Base-by-base conservation (phyloP, 2,329 filamentous ascomycete genomes). In the Boeremia lycopersici region DNA sequence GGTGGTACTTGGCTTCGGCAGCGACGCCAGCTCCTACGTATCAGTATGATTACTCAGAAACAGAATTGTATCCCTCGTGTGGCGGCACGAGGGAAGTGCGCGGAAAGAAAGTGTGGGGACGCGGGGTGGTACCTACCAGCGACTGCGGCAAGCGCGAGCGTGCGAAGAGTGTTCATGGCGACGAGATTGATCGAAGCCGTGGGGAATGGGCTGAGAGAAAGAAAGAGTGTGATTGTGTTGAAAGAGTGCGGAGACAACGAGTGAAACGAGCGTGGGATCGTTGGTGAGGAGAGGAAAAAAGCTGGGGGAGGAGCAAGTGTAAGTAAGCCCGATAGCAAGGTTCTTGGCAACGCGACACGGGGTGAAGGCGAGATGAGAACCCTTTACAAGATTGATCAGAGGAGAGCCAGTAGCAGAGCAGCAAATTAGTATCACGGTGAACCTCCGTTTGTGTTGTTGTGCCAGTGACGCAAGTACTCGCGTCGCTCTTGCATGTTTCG, bases 121-220 rank as follows among this genome's bases (percentile, higher is more conserved):
- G 33, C 19, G 39, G 19, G 36, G 31, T 28, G 11, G 12, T 41
- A 41, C 53, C 51, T 56, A 65, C 64, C 48, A 29, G 45, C 39
- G 35, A 62, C 25, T 26, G 55, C 53, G 36, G 49, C 35, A 17
- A 64, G 15, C 34, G 44, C 33, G 48, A 63, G 33, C n/a, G 42
- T 38, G 36, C 52, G 53, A 46, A 60, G 42, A 41, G 25, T 29
- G 39, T 38, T 31, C 56, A 64, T 65, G 40, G 38, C 56, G 33
- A 29, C n/a, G 17, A 44, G 46, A 25, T n/a, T 40, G 40, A 31
- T 30, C 17, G 49, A 43, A 31, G 43, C 3, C 8, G 29, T 33
- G 35, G 2, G n/a, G 11, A 26, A 19, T 19, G 26, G 10, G 45
- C 17, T 30, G 11, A 23, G 9, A 46, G 19, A 30, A 34, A n/a